phyloP scores from a whole-genome alignment of 345 rosid genomes.

The Ricinus communis region DNA sequence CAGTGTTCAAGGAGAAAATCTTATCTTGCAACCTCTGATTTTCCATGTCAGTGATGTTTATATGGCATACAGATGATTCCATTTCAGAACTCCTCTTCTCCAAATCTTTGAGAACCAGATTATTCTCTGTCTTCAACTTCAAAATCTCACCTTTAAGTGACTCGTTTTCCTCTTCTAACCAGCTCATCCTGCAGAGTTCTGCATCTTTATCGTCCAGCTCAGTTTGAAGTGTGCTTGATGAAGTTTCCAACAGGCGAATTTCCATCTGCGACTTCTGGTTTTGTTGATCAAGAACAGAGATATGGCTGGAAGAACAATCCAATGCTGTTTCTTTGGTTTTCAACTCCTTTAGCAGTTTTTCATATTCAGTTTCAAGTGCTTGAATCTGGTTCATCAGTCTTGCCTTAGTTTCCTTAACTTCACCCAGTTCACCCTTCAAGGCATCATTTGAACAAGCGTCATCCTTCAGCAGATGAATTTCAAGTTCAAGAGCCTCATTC shows the following conservation, averaged over 20 bases:
- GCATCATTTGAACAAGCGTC: conserved; percentile 28
- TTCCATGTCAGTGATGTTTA: conserved; percentile 32
- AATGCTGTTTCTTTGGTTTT: conserved; percentile 36
- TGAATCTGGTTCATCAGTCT: conserved; percentile 37
- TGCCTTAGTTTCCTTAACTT: conserved; percentile 24
- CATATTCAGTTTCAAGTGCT: conserved; percentile 38
- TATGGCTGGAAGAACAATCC: conserved; percentile 26
- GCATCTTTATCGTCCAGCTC: conserved; percentile 31
- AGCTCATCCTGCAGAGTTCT: conserved; percentile 28
- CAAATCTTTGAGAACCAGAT: conserved; percentile 44
- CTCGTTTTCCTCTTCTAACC: conserved; percentile 37
- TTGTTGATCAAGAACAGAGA: conserved; percentile 27
- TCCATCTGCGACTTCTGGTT: conserved; percentile 33
- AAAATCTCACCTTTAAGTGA: conserved; percentile 33
- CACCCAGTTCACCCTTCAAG: conserved; percentile 34
- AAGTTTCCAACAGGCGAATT: conserved; percentile 29
- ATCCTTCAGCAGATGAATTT: conserved; percentile 33
- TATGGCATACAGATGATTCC: conserved; percentile 33
- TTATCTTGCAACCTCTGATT: conserved; percentile 42
- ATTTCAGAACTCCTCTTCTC: conserved; percentile 44
- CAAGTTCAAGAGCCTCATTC: conserved; percentile 33
- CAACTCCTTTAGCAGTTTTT: conserved; percentile 31
- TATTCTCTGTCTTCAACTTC: conserved; percentile 39
- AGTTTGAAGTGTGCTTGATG: conserved; percentile 22
- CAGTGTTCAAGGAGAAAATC: conserved; percentile 46